Evolutionary conservation across 306 rosid species (phyloP).

Genomic region (Aeschynomene evenia): DNA sequence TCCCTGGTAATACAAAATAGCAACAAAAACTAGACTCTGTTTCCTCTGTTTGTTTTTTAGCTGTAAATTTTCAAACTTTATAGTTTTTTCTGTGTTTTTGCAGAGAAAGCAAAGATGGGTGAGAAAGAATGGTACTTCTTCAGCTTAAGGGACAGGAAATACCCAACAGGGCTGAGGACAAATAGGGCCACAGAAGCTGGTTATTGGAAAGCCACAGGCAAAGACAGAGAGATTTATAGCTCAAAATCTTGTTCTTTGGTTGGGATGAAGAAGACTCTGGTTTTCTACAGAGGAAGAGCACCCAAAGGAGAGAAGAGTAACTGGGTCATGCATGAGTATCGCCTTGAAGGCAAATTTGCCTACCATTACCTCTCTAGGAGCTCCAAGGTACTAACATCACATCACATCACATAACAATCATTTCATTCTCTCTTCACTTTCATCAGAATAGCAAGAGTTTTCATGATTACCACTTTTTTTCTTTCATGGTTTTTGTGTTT

Average conservation of each 20-base stretch:
- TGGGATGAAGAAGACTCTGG: conserved; percentile 97
- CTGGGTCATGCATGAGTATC: conserved; percentile 99
- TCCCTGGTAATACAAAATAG: conserved; percentile 92
- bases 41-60: no score
- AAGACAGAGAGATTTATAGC: conserved; percentile 86
- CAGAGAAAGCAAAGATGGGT: conserved; percentile 95
- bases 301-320: conserved; percentile 91
- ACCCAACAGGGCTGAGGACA: conserved; percentile 86
- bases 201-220: conserved; percentile 97
- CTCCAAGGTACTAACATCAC: no score
- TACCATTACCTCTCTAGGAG: conserved; percentile 75
- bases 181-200: conserved; percentile 96
- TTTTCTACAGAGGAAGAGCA: conserved; percentile 88
- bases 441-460: background rate
- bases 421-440: background rate
- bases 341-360: conserved; percentile 94
- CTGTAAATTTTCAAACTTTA: background rate
- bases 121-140: conserved; percentile 98
- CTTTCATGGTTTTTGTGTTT: background rate
- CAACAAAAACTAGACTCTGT: no score
- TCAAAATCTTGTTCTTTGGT: conserved; percentile 69
- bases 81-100: background rate
- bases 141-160: conserved; percentile 81
- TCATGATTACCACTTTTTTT: background rate
- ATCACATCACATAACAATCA: no score